Evolutionary conservation across 2,329 filamentous ascomycete species (phyloP).

Genomic region (Venturia oleaginea): DNA sequence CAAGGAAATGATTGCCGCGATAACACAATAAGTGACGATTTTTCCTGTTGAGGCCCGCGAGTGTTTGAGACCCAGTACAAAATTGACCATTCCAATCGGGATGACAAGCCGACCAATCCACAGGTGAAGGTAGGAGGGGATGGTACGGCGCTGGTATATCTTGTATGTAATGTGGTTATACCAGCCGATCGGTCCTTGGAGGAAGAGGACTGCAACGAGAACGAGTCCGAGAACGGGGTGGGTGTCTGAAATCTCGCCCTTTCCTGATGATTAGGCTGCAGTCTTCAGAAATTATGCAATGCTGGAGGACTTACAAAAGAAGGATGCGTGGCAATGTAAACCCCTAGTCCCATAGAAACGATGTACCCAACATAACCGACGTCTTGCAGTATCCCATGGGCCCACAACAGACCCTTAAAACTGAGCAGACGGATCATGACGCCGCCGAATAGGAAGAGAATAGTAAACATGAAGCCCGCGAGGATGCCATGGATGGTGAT

Average conservation of each 20-base stretch:
- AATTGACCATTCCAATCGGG: conserved; percentile 46
- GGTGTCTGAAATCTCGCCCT: conserved; percentile 24
- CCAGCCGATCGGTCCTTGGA: conserved; percentile 44
- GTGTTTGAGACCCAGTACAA: conserved; percentile 45
- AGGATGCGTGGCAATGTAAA: conserved; percentile 38
- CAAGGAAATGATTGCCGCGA: not conserved
- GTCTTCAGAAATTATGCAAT: not conserved
- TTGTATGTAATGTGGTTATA: conserved; percentile 44
- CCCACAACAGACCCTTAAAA: conserved; percentile 34
- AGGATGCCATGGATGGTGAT: conserved; percentile 35
- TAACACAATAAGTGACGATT: not conserved
- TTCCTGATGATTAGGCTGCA: conserved; percentile 7
- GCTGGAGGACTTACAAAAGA: conserved; percentile 14
- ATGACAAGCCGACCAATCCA: conserved; percentile 47
- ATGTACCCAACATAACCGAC: conserved; percentile 40
- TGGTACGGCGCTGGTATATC: conserved; percentile 34
- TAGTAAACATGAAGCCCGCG: conserved; percentile 35
- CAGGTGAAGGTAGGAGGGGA: conserved; percentile 42
- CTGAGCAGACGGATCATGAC: conserved; percentile 34
- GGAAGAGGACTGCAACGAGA: conserved; percentile 40
- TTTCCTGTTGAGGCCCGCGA: conserved; percentile 23
- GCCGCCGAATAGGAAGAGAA: conserved; percentile 35
- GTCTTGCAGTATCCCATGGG: conserved; percentile 40
- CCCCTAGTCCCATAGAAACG: conserved; percentile 41
- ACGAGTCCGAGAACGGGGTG: conserved; percentile 48